phyloP scores from a whole-genome alignment of 208 protist species.

The Trypanosoma avium region DNA sequence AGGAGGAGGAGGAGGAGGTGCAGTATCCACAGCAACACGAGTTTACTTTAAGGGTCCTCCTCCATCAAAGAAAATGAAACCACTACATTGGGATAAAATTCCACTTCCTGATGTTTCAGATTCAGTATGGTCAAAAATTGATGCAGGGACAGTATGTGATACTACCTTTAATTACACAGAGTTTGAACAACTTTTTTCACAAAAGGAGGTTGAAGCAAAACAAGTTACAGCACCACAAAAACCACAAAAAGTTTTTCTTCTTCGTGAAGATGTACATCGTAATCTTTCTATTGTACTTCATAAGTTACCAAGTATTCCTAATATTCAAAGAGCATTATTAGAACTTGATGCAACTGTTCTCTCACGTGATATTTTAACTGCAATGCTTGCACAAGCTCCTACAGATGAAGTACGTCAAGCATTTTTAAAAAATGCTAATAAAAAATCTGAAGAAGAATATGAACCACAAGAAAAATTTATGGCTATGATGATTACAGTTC shows the following conservation, averaged over 20 bases:
- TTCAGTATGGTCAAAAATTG: constrained; percentile 29
- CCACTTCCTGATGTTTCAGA: constrained; percentile 15
- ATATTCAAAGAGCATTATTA: constrained; percentile 29
- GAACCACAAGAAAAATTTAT: constrained; percentile 43
- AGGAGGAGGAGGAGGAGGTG: background rate
- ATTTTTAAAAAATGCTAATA: constrained; percentile 27
- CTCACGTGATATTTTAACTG: constrained; percentile 19
- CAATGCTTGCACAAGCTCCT: constrained; percentile 36
- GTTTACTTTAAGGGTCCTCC: constrained; percentile 28
- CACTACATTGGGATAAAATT: constrained; percentile 40
- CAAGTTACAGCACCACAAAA: background rate
- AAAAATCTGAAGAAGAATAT: constrained; percentile 43
- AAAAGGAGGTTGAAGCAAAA: constrained; percentile 36
- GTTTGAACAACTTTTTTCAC: constrained; percentile 42
- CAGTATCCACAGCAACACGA: background rate
- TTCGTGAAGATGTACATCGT: constrained; percentile 26
- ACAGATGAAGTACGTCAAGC: constrained; percentile 27
- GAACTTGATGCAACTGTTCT: constrained; percentile 29
- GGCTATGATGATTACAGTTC: constrained; percentile 36
- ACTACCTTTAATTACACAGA: constrained; percentile 33
- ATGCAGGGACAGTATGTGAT: constrained; percentile 9
- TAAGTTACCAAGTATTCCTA: constrained; percentile 30
- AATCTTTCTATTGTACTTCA: constrained; percentile 47
- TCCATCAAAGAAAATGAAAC: constrained; percentile 34
- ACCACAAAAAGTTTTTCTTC: constrained; percentile 31